These are phyloP conservation scores for Leucocoprinus sp. DNA, from an alignment of 768 basidiomycete genomes.

Conservation along the genomic window DNA sequence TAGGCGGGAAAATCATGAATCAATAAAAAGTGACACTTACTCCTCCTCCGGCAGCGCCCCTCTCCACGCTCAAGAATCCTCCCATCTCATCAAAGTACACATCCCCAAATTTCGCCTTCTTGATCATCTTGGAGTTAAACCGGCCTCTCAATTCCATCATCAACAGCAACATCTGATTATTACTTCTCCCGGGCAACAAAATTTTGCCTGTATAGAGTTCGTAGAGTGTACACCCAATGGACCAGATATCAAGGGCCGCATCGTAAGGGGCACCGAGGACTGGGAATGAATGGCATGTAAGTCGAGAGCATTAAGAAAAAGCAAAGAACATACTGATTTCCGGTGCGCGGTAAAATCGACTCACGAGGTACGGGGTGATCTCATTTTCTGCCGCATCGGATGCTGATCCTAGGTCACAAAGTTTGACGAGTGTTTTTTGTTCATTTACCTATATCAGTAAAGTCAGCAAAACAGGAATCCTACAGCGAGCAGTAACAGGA, in stretches of 20 bases:
- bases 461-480: background rate
- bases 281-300: conserved; percentile 32
- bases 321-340: conserved; percentile 72
- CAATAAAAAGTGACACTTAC: conserved; percentile 47
- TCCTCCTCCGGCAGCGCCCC: conserved; percentile 73
- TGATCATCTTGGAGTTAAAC: conserved; percentile 90
- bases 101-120: conserved; percentile 88
- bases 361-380: conserved; percentile 96
- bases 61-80: conserved; percentile 77
- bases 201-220: conserved; percentile 96
- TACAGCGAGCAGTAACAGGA: background rate
- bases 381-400: conserved; percentile 93
- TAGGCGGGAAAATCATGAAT: too few species aligned
- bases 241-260: conserved; percentile 91
- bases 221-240: conserved; percentile 94
- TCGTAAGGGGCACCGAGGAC: conserved; percentile 96
- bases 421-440: conserved; percentile 84
- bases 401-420: conserved; percentile 97
- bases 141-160: conserved; percentile 99
- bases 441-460: conserved; percentile 70
- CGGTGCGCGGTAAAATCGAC: conserved; percentile 95
- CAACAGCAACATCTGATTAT: conserved; percentile 94
- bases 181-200: conserved; percentile 91
- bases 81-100: conserved; percentile 92
- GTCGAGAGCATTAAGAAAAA: conserved; percentile 6